Evolutionary conservation across 495 filamentous ascomycete species (phyloP), one percentile per base, ranked within the genome.

Genomic region (Pyrenula massariospora): DNA sequence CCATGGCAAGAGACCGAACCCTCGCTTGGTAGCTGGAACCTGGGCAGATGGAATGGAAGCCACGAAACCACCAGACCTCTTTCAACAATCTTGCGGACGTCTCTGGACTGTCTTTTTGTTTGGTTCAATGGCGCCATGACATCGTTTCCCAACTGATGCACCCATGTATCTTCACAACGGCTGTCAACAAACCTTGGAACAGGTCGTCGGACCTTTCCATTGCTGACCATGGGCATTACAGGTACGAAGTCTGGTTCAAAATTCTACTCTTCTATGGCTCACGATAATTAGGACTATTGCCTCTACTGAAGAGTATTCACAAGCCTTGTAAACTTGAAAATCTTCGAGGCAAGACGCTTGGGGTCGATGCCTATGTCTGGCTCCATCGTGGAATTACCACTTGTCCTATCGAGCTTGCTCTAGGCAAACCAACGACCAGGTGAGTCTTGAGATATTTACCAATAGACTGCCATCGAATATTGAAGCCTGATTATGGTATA

Each of bases 361-460:
- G 87, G 2, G 82, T 99, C 15, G 94, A 99, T 69, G 91, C 87
- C 57, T 99, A 99, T 76, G 93, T 91, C 65, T 99, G 94, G 94
- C 83, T 99, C 31, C 94, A 99, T 67, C 87, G 94, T 59, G 94
- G 92, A 25, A 88, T 91, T 22, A 82, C 94, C 53, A 77, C 91
- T 22, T 99, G 93, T 67, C 87, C 92, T 56, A 84, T 95, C 59
- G 94, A 97, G 58, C 77, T 99, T 51, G 94, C 91, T 24, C 76
- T 89, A 61, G 88, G 85, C 61, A 90, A 86, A 67, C 90, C 89
- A 20, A 96, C 90, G 3, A 82, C 79, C 54, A 95, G 90, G 88
- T 95, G 74, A 60, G 79, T 72, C 23, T 1, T 2, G n/a, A 2
- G 31, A 54, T 56, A 10, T 15, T 54, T 24, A 1, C 1, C 10